Base-by-base conservation (phyloP, 2,329 filamentous ascomycete species). In the Trichophyton mentagrophytes region DNA sequence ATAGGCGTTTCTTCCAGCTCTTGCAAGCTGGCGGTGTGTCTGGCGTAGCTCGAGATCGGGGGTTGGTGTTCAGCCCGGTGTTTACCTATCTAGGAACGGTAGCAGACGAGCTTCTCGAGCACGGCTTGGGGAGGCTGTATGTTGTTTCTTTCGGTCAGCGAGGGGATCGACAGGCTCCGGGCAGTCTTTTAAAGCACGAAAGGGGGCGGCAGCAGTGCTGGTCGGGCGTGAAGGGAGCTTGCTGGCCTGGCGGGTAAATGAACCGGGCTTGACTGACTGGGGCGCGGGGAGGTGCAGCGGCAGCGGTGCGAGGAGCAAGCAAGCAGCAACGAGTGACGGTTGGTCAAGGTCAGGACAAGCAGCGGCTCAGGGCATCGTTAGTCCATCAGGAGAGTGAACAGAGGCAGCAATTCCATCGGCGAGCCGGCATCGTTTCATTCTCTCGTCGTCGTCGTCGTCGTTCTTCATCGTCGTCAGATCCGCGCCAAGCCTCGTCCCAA, bases 201-300 rank as follows among this genome's bases (percentile, higher is more conserved):
- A 11, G 20, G 11, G 11, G 46, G 46, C 5, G 25, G 20, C 8
- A 47, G 40, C 15, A 17, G 44, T 20, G 9, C 44, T 11, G 20
- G 46, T 55, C 51, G 51, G 17, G 51, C 25, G 51, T 55, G 51
- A 55, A 55, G 51, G 17, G 51, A 36, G 51, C 51, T 55, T 15
- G 22, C 22, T 30, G 40, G 40, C 40, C 40, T n/a, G 40, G 40
- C 40, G 40, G 40, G 40, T 44, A 44, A 8, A 44, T n/a, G 15
- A 44, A n/a, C 44, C 9, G 17, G 44, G 44, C 44, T 17, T 11
- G 20, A n/a, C 5, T n/a, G 13, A 15, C 13, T 15, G 40, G 42
- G 42, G 15, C 15, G 44, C 44, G 44, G 44, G 44, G 44, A 47
- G 17, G 49, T 27, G 4, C 11, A 30, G 8, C 4, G 22, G 11